phyloP scores from a whole-genome alignment of 176 grass and related monocot genomes.

The Carex pumila region DNA sequence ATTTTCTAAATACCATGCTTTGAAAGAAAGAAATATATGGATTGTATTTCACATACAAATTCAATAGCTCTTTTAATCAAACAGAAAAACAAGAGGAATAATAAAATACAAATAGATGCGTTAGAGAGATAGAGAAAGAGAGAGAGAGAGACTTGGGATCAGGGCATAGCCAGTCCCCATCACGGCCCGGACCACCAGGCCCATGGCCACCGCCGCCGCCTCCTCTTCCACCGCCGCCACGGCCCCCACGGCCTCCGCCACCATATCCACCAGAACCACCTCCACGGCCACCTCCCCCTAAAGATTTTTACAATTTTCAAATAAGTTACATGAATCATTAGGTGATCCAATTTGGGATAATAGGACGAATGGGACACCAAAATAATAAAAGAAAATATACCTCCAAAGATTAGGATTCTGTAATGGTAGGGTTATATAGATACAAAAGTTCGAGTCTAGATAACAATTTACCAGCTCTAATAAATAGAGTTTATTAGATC shows the following conservation, averaged over 20 bases:
- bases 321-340: neutral
- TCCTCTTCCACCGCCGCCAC: neutral
- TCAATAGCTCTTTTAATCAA: neutral
- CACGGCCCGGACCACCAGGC: conserved; percentile 1
- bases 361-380: neutral
- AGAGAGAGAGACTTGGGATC: conserved; percentile 20
- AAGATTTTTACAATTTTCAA: neutral
- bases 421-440: neutral
- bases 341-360: neutral
- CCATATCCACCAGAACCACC: conserved; percentile 16
- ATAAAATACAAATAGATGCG: neutral
- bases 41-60: neutral
- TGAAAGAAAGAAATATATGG: neutral
- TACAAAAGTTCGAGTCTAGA: neutral
- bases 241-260: neutral
- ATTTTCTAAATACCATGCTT: neutral
- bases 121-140: neutral
- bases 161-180: conserved; percentile 19
- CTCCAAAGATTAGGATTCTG: neutral
- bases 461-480: neutral
- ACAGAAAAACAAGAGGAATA: neutral
- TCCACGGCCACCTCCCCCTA: conserved; percentile 18
- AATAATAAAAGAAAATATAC: neutral
- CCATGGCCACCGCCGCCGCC: neutral
- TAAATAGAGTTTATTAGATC: neutral